Conservation (phyloP, 2,329 filamentous ascomycete genomes). For the Talaromyces sp. region DNA sequence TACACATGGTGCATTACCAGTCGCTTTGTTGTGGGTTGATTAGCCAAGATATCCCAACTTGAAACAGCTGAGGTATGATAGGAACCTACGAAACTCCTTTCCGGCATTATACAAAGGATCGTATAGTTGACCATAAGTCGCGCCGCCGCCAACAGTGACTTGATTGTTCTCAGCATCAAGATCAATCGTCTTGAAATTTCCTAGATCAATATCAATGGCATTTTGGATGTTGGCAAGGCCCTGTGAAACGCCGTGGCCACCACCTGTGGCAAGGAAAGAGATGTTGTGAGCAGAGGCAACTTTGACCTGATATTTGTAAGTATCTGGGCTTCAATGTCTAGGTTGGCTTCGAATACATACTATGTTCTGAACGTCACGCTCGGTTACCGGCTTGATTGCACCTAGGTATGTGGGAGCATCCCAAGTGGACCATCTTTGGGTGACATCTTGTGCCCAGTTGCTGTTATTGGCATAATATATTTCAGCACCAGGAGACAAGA, state of each 20-base stretch:
- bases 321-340: background rate
- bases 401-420: constrained; percentile 10
- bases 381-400: constrained; percentile 10
- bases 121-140: constrained; percentile 23
- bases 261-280: constrained; percentile 13
- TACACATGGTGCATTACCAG: constrained; percentile 9
- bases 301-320: constrained; percentile 5
- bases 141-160: constrained; percentile 25
- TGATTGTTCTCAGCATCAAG: constrained; percentile 21
- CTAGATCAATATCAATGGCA: constrained; percentile 29
- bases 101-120: constrained; percentile 23
- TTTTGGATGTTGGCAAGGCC: constrained; percentile 16
- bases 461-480: background rate
- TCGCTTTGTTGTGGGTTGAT: constrained; percentile 1
- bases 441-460: constrained; percentile 5
- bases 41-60: background rate
- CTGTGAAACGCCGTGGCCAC: constrained; percentile 5
- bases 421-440: constrained; percentile 8
- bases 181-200: constrained; percentile 24
- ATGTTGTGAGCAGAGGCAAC: constrained; percentile 10
- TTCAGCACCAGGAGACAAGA: constrained; percentile 4
- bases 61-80: too few species aligned
- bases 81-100: constrained; percentile 28
- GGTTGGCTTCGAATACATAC: constrained; percentile 1
- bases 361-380: constrained; percentile 6